Conservation (phyloP, 805 yeast genomes). For the Scheffersomyces lignosus region DNA sequence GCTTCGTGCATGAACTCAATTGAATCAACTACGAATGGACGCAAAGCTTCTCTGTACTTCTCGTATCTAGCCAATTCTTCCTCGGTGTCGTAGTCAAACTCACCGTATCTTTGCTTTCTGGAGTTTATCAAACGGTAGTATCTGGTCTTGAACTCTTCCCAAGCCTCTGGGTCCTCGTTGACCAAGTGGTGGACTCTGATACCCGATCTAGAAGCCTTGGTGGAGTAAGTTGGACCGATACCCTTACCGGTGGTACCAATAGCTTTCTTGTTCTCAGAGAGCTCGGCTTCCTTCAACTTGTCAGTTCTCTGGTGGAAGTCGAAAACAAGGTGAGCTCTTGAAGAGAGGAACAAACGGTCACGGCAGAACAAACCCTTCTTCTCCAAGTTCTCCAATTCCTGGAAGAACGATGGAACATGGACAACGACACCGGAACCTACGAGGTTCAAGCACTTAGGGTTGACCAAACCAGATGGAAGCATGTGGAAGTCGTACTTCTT, state of each 20-base stretch:
- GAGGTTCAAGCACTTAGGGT: slow-evolving; percentile 84
- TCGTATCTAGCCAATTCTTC: slow-evolving; percentile 78
- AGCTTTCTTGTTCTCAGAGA: slow-evolving; percentile 73
- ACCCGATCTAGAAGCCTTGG: slow-evolving; percentile 96
- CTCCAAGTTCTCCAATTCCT: slow-evolving; percentile 79
- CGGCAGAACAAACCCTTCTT: slow-evolving; percentile 76
- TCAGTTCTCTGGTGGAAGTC: slow-evolving; percentile 98
- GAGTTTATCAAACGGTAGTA: slow-evolving; percentile 76
- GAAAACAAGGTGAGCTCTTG: slow-evolving; percentile 94
- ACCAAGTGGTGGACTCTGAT: slow-evolving; percentile 95
- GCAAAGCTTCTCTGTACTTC: slow-evolving; percentile 66
- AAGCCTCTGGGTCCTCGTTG: slow-evolving; percentile 82
- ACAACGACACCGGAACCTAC: slow-evolving; percentile 96
- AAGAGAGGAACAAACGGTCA: slow-evolving; percentile 81
- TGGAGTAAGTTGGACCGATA: slow-evolving; percentile 96
- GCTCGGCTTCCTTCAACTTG: slow-evolving; percentile 90
- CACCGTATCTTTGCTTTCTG: slow-evolving; percentile 89
- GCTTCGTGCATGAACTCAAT: slow-evolving; percentile 83
- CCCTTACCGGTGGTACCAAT: slow-evolving; percentile 99
- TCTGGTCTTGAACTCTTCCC: slow-evolving; percentile 85
- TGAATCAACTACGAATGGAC: slow-evolving; percentile 93
- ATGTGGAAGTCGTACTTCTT: slow-evolving; percentile 96
- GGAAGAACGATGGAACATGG: slow-evolving; percentile 90
- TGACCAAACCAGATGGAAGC: slow-evolving; percentile 97
- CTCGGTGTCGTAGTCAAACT: slow-evolving; percentile 82